Evolutionary conservation across 495 filamentous ascomycete genomes (phyloP).

Genomic region (Penicillium roqueforti): DNA sequence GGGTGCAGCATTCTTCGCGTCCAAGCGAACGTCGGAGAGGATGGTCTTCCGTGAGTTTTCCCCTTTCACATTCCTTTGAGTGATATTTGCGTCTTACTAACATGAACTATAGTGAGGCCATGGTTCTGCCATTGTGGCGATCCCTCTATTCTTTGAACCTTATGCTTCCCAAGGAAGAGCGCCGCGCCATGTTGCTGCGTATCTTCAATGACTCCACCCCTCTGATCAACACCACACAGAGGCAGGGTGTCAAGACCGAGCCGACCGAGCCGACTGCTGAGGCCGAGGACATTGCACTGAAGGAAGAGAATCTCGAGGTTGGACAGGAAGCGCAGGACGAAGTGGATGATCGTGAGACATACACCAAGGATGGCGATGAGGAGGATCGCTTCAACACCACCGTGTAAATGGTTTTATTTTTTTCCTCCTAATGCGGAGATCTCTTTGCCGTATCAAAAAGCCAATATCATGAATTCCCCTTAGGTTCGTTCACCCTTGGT

Average conservation of each 20-base stretch:
- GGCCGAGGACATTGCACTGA: constrained; percentile 37
- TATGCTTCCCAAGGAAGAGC: constrained; percentile 96
- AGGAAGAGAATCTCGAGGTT: constrained; percentile 34
- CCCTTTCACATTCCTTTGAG: not conserved
- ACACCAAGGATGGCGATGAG: constrained; percentile 38
- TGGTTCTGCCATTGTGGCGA: constrained; percentile 89
- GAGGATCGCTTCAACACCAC: constrained; percentile 44
- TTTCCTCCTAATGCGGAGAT: not conserved
- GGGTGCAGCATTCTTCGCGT: constrained; percentile 89
- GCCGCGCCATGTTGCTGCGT: constrained; percentile 84
- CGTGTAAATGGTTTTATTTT: constrained; percentile 25
- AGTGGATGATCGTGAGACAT: constrained; percentile 37
- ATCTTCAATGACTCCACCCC: constrained; percentile 82
- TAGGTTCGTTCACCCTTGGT: not conserved
- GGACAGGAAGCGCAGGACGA: constrained; percentile 40
- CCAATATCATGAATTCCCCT: constrained; percentile 13
- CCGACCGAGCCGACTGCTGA: constrained; percentile 24
- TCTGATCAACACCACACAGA: constrained; percentile 49
- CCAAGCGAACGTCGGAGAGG: constrained; percentile 62
- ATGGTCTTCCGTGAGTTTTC: constrained; percentile 58
- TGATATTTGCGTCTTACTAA: constrained; percentile 14
- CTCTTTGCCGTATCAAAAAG: constrained; percentile 17
- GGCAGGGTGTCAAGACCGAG: constrained; percentile 31
- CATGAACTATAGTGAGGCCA: constrained; percentile 54
- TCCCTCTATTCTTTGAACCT: constrained; percentile 82